Base-by-base conservation (phyloP, 2,329 filamentous ascomycete species). In the Harringtonia aguacate region DNA sequence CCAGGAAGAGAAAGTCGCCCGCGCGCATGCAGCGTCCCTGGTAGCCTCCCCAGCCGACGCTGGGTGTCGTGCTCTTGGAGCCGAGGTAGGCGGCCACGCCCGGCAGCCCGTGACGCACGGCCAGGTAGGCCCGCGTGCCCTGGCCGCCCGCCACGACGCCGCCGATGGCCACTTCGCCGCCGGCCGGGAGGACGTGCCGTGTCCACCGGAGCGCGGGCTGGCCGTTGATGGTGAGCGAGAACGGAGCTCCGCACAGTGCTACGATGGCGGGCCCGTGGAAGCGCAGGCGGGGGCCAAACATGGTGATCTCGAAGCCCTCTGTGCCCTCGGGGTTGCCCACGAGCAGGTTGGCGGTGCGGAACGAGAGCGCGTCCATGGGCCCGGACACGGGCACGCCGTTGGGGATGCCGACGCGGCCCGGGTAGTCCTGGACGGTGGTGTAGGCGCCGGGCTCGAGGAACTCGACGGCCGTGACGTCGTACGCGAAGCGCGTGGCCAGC, bases 351-450 rank as follows among this genome's bases (percentile, higher is more conserved):
- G 73, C 77, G 24, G 79, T 63, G 20, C 69, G 68, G 37, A 75
- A 71, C 2, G 73, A 67, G n/a, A 80, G 54, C 1, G 68, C 63
- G 52, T 81, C 77, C 76, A 81, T 80, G 0, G 78, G 75, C 0
- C 78, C 77, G 4, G 69, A 67, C 28, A 77, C 72, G 4, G 72
- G 71, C 39, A 81, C 73, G 8, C 77, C 78, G 52, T 70, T 69
- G 1, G 75, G 75, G 3, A 77, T 63, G 0, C 63, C 65, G 4
- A 71, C 68, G n/a, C 78, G 61, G 0, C 70, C 77, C 1, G 75
- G 75, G 39, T 69, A 68, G 48, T 81, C 77, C 37, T 48, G 46
- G 13, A 48, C 20, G 14, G 22, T 37, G 7, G 43, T 41, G 40
- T 36, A 37, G 5, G 40, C 18, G 21, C 46, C 46, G 13, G 31